phyloP scores from a whole-genome alignment of 495 filamentous ascomycete species.

The Cryomyces antarcticus region DNA sequence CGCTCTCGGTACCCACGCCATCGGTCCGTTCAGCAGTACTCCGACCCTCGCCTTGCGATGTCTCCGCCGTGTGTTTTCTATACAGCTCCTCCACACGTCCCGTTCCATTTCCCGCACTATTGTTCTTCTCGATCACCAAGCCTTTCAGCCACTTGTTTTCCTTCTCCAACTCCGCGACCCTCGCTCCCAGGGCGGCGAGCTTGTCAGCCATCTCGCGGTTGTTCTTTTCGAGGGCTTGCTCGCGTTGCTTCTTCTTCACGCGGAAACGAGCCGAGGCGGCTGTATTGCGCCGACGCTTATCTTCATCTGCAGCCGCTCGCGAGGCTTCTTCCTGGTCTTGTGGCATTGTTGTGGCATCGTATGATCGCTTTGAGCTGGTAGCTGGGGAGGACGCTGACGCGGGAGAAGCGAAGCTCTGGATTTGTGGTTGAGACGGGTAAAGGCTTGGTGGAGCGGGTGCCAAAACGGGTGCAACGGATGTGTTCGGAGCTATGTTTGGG shows the following conservation, averaged over 20 bases:
- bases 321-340: conserved; percentile 46
- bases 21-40: no score
- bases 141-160: conserved; percentile 96
- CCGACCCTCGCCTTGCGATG: no score
- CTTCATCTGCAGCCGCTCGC: conserved; percentile 74
- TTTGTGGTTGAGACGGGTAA: conserved; percentile 20
- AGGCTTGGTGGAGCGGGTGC: conserved; percentile 27
- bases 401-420: conserved; percentile 19
- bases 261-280: conserved; percentile 89
- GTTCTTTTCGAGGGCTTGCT: conserved; percentile 75
- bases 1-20: no score
- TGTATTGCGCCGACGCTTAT: conserved; percentile 91
- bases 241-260: conserved; percentile 98
- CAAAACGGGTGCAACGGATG: no score
- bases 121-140: conserved; percentile 85
- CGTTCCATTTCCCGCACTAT: conserved; percentile 33
- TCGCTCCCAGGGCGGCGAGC: conserved; percentile 54
- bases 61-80: conserved; percentile 1
- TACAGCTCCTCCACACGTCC: conserved; percentile 9
- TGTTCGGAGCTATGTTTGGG: neutral
- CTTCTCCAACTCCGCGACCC: conserved; percentile 71
- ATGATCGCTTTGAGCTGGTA: conserved; percentile 17
- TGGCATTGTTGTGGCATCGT: conserved; percentile 31
- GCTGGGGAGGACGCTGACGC: conserved; percentile 18
- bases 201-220: conserved; percentile 84